These are phyloP conservation scores for Chaetothyriales sp. DNA, from an alignment of 2,329 filamentous ascomycete genomes.

Conservation along the genomic window DNA sequence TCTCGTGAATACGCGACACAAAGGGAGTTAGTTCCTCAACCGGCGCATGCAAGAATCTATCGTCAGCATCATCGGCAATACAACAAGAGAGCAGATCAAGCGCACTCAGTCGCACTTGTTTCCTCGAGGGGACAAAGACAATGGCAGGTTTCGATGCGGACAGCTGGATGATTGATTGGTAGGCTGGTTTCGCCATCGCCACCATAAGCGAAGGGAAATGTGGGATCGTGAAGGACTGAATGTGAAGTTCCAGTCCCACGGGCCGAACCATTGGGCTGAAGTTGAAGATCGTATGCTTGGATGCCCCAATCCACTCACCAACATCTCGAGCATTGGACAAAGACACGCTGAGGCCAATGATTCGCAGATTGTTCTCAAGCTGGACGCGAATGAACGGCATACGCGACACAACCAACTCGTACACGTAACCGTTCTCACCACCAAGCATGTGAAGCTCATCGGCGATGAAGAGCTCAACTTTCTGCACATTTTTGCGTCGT, in stretches of 20 bases:
- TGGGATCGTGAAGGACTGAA: slow-evolving; percentile 88
- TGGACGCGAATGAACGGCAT: slow-evolving; percentile 94
- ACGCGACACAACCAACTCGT: slow-evolving; percentile 91
- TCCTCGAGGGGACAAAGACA: slow-evolving; percentile 81
- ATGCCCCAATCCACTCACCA: slow-evolving; percentile 95
- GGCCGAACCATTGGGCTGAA: slow-evolving; percentile 87
- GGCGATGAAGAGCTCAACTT: slow-evolving; percentile 77
- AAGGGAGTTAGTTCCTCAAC: slow-evolving; percentile 68
- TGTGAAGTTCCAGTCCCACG: slow-evolving; percentile 78
- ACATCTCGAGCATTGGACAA: slow-evolving; percentile 85
- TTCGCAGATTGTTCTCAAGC: slow-evolving; percentile 68
- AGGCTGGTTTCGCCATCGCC: slow-evolving; percentile 91
- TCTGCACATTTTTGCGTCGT: slow-evolving; percentile 85
- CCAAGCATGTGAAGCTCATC: slow-evolving; percentile 92
- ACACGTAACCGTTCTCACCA: slow-evolving; percentile 70
- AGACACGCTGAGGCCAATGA: slow-evolving; percentile 80
- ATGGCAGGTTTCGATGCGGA: slow-evolving; percentile 80
- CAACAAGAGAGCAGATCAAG: slow-evolving; percentile 78
- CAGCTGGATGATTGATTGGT: slow-evolving; percentile 73
- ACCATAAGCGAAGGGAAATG: slow-evolving; percentile 98
- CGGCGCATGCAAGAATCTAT: slow-evolving; percentile 79
- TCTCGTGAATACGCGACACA: slow-evolving; percentile 69
- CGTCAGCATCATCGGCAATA: slow-evolving; percentile 76
- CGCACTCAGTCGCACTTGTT: slow-evolving; percentile 78
- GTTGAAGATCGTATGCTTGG: slow-evolving; percentile 96